A percentile compares a stretch with the other conserved stretches of the same genome.
Evolutionary conservation across 2,329 filamentous ascomycete genomes (phyloP).

Genomic region (Amylocarpus encephaloides): DNA sequence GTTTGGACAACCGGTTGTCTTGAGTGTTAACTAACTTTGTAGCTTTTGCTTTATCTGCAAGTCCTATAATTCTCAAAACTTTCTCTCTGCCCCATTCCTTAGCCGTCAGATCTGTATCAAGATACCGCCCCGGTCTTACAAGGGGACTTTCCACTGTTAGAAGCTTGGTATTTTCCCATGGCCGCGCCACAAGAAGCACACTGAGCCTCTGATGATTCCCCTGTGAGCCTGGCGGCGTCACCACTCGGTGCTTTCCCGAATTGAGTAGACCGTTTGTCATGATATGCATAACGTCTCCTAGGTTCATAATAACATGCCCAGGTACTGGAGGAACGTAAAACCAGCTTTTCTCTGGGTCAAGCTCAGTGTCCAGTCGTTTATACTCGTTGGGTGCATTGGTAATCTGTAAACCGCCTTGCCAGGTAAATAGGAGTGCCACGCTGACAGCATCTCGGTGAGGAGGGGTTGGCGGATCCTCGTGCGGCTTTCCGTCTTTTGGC

Average conservation of each 20-base stretch:
- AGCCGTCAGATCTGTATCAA: too few species aligned
- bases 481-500: neutral
- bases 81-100: too few species aligned
- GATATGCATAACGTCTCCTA: neutral
- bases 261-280: neutral
- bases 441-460: neutral
- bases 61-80: too few species aligned
- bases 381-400: neutral
- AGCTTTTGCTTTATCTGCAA: too few species aligned
- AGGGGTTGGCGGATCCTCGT: neutral
- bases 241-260: neutral
- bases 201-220: neutral
- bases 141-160: too few species aligned
- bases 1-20: too few species aligned
- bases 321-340: neutral
- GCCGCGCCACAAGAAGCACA: neutral
- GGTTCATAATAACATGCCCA: neutral
- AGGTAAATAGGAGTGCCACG: neutral
- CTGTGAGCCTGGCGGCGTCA: neutral
- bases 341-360: neutral
- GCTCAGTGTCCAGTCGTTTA: neutral
- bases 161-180: neutral
- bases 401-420: slow-evolving; percentile 1
- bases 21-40: too few species aligned
- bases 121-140: too few species aligned